Conservation (phyloP, 2,329 filamentous ascomycete species). For the Didymosphaeria variabile region DNA sequence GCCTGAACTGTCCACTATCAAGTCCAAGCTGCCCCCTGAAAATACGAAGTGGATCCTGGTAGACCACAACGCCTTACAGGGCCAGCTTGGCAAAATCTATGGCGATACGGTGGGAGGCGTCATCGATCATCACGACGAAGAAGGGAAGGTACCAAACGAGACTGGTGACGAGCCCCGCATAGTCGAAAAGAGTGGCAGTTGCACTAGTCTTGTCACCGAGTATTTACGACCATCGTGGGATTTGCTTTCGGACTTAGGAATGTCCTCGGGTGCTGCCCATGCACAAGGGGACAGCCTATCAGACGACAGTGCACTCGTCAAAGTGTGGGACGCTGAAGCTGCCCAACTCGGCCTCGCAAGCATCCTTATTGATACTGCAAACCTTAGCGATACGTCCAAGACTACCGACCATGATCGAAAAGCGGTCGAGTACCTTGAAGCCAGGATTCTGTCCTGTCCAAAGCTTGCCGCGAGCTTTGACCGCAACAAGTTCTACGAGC, state of each 20-base stretch:
- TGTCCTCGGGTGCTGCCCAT: conserved; percentile 53
- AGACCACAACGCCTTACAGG: conserved; percentile 80
- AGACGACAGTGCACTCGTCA: conserved; percentile 43
- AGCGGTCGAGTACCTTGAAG: conserved; percentile 68
- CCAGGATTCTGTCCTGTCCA: conserved; percentile 55
- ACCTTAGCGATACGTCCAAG: conserved; percentile 68
- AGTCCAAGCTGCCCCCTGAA: conserved; percentile 57
- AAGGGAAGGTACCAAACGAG: conserved; percentile 62
- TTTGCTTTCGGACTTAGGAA: conserved; percentile 49
- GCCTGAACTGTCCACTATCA: conserved; percentile 61
- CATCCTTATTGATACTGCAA: conserved; percentile 77
- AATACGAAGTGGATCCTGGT: conserved; percentile 77
- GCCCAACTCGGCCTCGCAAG: conserved; percentile 74
- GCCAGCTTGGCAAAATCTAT: conserved; percentile 65
- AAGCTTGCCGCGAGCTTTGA: conserved; percentile 58
- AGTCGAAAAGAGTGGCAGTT: conserved; percentile 75
- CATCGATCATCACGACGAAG: conserved; percentile 83
- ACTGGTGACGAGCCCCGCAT: conserved; percentile 64
- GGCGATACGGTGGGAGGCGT: conserved; percentile 66
- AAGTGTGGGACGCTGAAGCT: conserved; percentile 64
- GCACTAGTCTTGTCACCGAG: conserved; percentile 73
- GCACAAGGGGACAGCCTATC: conserved; percentile 50
- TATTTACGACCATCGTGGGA: conserved; percentile 69
- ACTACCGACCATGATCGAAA: conserved; percentile 68
- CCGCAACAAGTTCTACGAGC: conserved; percentile 64